Evolutionary conservation across 2,329 filamentous ascomycete species (phyloP).

Genomic region (Aspergillus thermomutatus): DNA sequence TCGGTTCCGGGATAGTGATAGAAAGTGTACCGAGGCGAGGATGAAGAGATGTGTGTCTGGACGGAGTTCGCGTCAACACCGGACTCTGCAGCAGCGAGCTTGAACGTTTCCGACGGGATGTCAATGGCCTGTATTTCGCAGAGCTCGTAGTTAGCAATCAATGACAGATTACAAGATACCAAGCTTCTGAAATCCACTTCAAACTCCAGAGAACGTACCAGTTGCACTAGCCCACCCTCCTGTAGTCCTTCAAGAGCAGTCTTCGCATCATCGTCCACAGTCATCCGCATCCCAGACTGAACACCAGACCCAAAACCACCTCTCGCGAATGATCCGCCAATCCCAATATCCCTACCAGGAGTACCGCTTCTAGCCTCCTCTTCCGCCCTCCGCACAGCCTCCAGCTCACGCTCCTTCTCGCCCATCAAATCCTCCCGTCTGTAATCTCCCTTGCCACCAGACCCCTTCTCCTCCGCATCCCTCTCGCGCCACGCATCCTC

Average conservation of each 20-base stretch:
- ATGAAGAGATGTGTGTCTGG: slow-evolving; percentile 46
- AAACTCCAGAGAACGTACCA: slow-evolving; percentile 39
- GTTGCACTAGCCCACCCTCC: slow-evolving; percentile 45
- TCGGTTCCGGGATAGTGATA: slow-evolving; percentile 52
- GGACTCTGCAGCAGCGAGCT: slow-evolving; percentile 46
- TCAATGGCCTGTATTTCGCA: slow-evolving; percentile 35
- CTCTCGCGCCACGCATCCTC: slow-evolving; percentile 53
- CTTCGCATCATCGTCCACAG: slow-evolving; percentile 52
- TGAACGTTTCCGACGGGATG: slow-evolving; percentile 52
- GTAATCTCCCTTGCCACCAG: slow-evolving; percentile 19
- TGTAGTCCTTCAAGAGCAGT: slow-evolving; percentile 45
- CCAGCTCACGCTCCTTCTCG: slow-evolving; percentile 57
- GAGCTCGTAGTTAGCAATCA: slow-evolving; percentile 20
- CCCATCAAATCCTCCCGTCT: slow-evolving; percentile 54
- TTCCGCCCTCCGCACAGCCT: slow-evolving; percentile 58
- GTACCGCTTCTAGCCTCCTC: slow-evolving; percentile 56
- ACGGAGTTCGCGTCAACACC: slow-evolving; percentile 45
- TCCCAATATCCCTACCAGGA: slow-evolving; percentile 45
- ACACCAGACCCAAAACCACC: slow-evolving; percentile 18
- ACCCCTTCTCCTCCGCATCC: slow-evolving; percentile 43
- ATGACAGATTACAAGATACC: neutral
- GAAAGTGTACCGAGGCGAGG: slow-evolving; percentile 59
- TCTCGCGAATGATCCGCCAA: slow-evolving; percentile 37
- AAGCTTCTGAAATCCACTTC: neutral
- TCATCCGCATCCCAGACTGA: slow-evolving; percentile 44